Evolutionary conservation across 2,329 filamentous ascomycete genomes (phyloP).

Genomic region (Colletotrichum orchidophilum): DNA sequence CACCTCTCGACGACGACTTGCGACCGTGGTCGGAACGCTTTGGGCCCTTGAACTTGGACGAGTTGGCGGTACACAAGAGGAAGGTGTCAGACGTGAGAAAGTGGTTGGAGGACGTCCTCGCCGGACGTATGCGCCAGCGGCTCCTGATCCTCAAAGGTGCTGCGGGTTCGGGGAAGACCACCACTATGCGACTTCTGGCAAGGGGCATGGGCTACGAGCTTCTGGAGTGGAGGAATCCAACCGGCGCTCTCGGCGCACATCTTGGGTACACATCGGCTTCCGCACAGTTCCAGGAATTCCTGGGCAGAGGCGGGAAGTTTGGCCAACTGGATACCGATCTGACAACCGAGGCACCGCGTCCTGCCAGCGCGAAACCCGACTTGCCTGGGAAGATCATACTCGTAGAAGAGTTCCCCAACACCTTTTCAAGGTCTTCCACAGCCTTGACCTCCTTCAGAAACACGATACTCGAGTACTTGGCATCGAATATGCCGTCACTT

Average conservation of each 20-base stretch:
- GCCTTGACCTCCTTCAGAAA: slow-evolving; percentile 77
- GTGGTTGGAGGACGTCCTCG: slow-evolving; percentile 82
- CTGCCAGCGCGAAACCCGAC: slow-evolving; percentile 32
- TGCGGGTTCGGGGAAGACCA: slow-evolving; percentile 93
- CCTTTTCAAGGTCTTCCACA: slow-evolving; percentile 72
- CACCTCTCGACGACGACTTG: slow-evolving; percentile 59
- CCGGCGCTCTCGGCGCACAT: slow-evolving; percentile 63
- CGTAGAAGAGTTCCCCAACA: slow-evolving; percentile 85
- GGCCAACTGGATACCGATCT: slow-evolving; percentile 68
- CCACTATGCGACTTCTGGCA: slow-evolving; percentile 81
- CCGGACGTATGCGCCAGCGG: slow-evolving; percentile 72
- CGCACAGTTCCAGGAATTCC: slow-evolving; percentile 90
- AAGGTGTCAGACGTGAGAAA: slow-evolving; percentile 87
- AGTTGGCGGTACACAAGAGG: slow-evolving; percentile 93
- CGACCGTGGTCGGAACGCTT: slow-evolving; percentile 91
- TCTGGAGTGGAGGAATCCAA: slow-evolving; percentile 91
- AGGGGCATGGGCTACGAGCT: slow-evolving; percentile 80
- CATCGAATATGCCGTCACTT: slow-evolving; percentile 69
- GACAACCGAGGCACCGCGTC: slow-evolving; percentile 22
- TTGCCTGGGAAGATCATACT: slow-evolving; percentile 68
- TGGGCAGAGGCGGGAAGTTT: slow-evolving; percentile 83
- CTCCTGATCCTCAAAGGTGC: slow-evolving; percentile 88
- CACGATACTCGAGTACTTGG: slow-evolving; percentile 79
- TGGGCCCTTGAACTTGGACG: slow-evolving; percentile 77
- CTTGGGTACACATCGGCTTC: slow-evolving; percentile 76